Base-by-base conservation (phyloP, 805 yeast genomes). In the Aciculoconidium aculeatum region DNA sequence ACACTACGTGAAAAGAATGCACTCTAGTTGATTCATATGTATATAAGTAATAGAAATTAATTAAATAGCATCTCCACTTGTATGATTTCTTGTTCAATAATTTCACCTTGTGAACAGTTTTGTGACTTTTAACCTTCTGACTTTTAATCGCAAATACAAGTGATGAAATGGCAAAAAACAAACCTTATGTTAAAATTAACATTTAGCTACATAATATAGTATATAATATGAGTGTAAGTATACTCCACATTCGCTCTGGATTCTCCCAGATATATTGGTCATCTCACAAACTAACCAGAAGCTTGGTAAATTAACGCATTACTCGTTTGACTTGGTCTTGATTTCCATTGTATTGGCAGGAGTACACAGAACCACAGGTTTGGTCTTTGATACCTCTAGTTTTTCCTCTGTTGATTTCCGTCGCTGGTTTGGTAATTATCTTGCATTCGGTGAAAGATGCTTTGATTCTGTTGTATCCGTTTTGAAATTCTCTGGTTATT, bases 291-390 rank as follows among this genome's bases (percentile, higher is more conserved):
- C 34, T 35, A 32, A 27, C 28, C 15, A 7, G 21, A 31, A 69
- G 83, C 40, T 82, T 22, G 86, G 87, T 3, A 74, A 66, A 51
- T 41, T 79, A 32, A 53, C 81, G 7, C 96, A 86, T 55, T 73
- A 75, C 43, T 72, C 90, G 0, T 46, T 86, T 32, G 96, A 88
- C 49, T 67, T 87, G 39, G 74, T 88, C 3, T 63, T 88, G 34
- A 61, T 85, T 6, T 83, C 95, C 2, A 75, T 92, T 51, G 65
- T 88, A 9, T 61, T 90, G 24, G 95, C 96, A 0, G 95, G 95
- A 3, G 70, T 88, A 30, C 80, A 85, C 51, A 71, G 86, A 38
- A 77, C 83, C 38, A 82, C 95, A 0, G 96, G 96, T 0, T 63
- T 78, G 26, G 71, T 70, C 36, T 51, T 77, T 53, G 65, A 74